Evolutionary conservation across 2,329 filamentous ascomycete genomes (phyloP).

Genomic region (Aspergillus costaricaensis): DNA sequence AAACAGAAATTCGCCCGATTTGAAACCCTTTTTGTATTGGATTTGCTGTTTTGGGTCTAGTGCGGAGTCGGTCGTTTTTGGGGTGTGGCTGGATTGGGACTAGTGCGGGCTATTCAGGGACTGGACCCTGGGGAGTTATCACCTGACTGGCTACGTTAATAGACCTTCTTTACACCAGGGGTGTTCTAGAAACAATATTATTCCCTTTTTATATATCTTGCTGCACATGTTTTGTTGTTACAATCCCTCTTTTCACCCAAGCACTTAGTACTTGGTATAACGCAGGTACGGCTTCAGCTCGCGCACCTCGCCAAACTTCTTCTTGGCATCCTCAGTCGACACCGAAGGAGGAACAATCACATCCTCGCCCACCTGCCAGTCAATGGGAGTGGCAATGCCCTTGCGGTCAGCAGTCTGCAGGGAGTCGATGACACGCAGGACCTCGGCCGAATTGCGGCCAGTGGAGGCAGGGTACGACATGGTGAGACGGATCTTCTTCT

Average conservation of each 20-base stretch:
- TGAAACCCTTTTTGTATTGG: not conserved
- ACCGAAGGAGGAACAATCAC: constrained; percentile 87
- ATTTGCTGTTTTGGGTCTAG: not conserved
- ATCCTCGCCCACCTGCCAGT: constrained; percentile 86
- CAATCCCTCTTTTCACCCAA: not conserved
- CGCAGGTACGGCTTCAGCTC: constrained; percentile 59
- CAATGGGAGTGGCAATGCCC: constrained; percentile 83
- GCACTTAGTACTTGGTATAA: constrained; percentile 30
- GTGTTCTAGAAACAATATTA: not conserved
- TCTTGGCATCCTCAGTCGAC: constrained; percentile 80
- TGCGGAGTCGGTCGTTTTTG: not conserved
- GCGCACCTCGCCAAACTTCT: constrained; percentile 75
- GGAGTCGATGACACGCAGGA: constrained; percentile 76
- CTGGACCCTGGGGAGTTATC: not conserved
- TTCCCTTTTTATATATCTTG: not conserved
- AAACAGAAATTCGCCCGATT: not conserved
- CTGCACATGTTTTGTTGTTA: not conserved
- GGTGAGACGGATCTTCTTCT: constrained; percentile 89
- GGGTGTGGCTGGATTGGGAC: not conserved
- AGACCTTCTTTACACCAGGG: not conserved
- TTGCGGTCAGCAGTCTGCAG: constrained; percentile 84
- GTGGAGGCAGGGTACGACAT: constrained; percentile 91
- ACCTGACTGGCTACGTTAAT: too few species aligned
- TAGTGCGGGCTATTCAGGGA: not conserved
- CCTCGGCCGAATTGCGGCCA: constrained; percentile 78